Evolutionary conservation across 1,139 yeast species (phyloP).

Genomic region (Yamadazyma friedrichii): DNA sequence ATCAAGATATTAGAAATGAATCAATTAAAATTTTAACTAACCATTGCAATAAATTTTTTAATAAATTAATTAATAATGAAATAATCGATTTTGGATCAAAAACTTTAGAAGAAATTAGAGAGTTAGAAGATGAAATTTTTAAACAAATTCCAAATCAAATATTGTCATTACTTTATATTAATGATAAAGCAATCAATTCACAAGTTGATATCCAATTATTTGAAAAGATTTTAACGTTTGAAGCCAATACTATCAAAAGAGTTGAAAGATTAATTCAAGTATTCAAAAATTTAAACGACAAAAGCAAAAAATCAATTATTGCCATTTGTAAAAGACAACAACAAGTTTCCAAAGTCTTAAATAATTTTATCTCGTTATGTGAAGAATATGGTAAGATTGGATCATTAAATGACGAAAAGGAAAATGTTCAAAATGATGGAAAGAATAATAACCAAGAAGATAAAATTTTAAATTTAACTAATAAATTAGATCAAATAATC

Average conservation of each 20-base stretch:
- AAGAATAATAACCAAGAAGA: conserved; percentile 6
- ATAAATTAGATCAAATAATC: conserved; percentile 55
- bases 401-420: conserved; percentile 36
- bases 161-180: conserved; percentile 69
- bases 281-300: conserved; percentile 49
- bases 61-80: conserved; percentile 15
- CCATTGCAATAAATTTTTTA: conserved; percentile 44
- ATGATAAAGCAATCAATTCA: conserved; percentile 67
- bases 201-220: conserved; percentile 62
- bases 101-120: conserved; percentile 29
- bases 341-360: conserved; percentile 48
- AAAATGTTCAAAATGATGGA: conserved; percentile 22
- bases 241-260: conserved; percentile 43
- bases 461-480: neutral
- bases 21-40: conserved; percentile 58
- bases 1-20: conserved; percentile 59
- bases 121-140: conserved; percentile 34
- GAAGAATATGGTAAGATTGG: conserved; percentile 31
- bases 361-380: conserved; percentile 32
- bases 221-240: conserved; percentile 60
- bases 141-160: conserved; percentile 64
- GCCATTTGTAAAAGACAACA: conserved; percentile 72
- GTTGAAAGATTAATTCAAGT: conserved; percentile 54
- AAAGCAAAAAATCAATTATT: conserved; percentile 60
- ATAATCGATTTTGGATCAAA: conserved; percentile 31